Evolutionary conservation across 2,329 filamentous ascomycete species (phyloP).

Genomic region (Pleomassaria siparia): DNA sequence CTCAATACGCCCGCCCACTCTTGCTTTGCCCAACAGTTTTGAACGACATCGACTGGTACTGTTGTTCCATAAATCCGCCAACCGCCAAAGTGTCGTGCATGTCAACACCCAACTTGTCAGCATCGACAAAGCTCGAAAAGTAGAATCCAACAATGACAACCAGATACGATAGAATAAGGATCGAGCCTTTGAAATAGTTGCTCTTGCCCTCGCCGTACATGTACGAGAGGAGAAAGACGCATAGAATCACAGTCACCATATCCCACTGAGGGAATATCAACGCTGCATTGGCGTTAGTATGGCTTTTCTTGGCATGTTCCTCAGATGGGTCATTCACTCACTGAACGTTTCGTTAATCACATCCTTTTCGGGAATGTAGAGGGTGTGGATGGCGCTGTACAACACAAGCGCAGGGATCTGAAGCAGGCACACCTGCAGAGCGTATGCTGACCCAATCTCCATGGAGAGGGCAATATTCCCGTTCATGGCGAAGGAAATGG

Average conservation of each 20-base stretch:
- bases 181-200: slow-evolving; percentile 99
- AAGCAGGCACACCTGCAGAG: slow-evolving; percentile 89
- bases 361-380: slow-evolving; percentile 56
- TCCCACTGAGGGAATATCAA: slow-evolving; percentile 99
- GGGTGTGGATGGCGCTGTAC: slow-evolving; percentile 77
- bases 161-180: slow-evolving; percentile 87
- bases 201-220: slow-evolving; percentile 99
- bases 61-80: slow-evolving; percentile 28
- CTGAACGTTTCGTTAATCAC: slow-evolving; percentile 68
- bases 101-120: slow-evolving; percentile 45
- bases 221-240: slow-evolving; percentile 94
- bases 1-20: slow-evolving; percentile 30
- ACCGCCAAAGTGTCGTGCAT: slow-evolving; percentile 39
- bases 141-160: slow-evolving; percentile 93
- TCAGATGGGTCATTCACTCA: slow-evolving; percentile 33
- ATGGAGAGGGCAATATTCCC: slow-evolving; percentile 98
- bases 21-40: slow-evolving; percentile 31
- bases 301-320: neutral
- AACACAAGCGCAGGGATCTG: slow-evolving; percentile 92
- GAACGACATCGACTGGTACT: slow-evolving; percentile 38
- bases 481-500: slow-evolving; percentile 99
- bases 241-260: slow-evolving; percentile 94
- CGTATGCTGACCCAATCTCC: slow-evolving; percentile 98
- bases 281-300: slow-evolving; percentile 44
- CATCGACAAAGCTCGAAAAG: slow-evolving; percentile 68